phyloP scores from a whole-genome alignment of 352 stramenopile species.

The Phytopythium oedochilum region DNA sequence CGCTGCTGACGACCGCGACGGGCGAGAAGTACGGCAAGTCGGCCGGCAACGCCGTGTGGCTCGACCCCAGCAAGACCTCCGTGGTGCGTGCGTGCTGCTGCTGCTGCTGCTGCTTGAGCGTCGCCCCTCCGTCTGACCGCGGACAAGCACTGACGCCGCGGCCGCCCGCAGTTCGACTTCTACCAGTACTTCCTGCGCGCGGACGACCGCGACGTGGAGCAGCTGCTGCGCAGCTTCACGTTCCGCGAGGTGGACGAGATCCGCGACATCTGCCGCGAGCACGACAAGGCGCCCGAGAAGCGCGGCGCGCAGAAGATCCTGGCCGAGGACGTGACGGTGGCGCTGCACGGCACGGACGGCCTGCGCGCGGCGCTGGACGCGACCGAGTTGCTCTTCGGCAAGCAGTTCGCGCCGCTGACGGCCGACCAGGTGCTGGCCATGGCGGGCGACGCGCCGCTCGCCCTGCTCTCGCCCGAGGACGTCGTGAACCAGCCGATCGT shows the following conservation, averaged over 20 bases:
- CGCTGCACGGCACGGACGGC: slow-evolving; percentile 92
- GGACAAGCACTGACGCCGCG: slow-evolving; percentile 2
- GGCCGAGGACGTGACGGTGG: slow-evolving; percentile 81
- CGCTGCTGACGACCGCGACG: slow-evolving; percentile 95
- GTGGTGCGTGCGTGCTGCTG: slow-evolving; percentile 93
- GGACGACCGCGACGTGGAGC: slow-evolving; percentile 91
- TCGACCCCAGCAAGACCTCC: slow-evolving; percentile 93
- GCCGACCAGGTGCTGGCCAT: slow-evolving; percentile 66
- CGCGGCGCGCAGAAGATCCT: slow-evolving; percentile 66
- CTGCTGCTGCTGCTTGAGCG: too few species aligned
- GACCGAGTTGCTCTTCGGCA: slow-evolving; percentile 68
- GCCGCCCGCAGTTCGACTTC: slow-evolving; percentile 76
- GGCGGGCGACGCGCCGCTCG: slow-evolving; percentile 58
- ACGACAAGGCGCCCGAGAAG: slow-evolving; percentile 77
- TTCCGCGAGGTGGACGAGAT: slow-evolving; percentile 95
- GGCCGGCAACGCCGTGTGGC: slow-evolving; percentile 96
- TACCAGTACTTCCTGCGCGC: slow-evolving; percentile 91
- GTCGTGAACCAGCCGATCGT: slow-evolving; percentile 78
- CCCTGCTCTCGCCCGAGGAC: slow-evolving; percentile 31
- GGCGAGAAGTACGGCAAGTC: slow-evolving; percentile 99
- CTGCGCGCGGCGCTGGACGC: slow-evolving; percentile 51
- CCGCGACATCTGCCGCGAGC: slow-evolving; percentile 74
- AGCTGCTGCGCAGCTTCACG: slow-evolving; percentile 98
- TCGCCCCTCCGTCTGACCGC: background rate
- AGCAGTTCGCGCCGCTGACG: slow-evolving; percentile 48